Percentiles rank a stretch among this genome's conserved stretches.
Evolutionary conservation across 306 rosid species (phyloP).

Genomic region (Crotalaria pallida): DNA sequence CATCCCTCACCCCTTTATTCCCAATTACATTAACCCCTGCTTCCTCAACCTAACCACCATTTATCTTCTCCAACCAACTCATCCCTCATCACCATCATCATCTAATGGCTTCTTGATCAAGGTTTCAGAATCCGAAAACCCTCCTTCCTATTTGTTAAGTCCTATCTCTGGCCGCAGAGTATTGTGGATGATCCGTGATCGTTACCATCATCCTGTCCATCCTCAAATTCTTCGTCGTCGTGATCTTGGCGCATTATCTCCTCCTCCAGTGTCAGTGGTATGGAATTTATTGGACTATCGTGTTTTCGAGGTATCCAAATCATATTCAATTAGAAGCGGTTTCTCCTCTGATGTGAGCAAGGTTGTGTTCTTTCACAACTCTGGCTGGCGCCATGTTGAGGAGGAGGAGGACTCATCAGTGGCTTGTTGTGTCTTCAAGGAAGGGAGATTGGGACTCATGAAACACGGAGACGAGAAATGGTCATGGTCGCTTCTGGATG

Average conservation of each 20-base stretch:
- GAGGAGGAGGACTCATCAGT: too few relatives aligned
- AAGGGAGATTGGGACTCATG: slow-evolving; percentile 43
- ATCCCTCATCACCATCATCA: neutral
- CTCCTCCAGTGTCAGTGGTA: neutral
- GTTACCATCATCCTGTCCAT: too few relatives aligned
- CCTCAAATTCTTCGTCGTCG: too few relatives aligned
- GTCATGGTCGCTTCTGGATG: slow-evolving; percentile 31
- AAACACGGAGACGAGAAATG: slow-evolving; percentile 31
- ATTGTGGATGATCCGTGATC: slow-evolving; percentile 4
- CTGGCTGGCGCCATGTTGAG: slow-evolving; percentile 23
- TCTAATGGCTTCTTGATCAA: slow-evolving; percentile 41
- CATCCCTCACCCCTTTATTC: slow-evolving; percentile 26
- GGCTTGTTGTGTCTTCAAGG: slow-evolving; percentile 29
- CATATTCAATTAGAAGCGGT: slow-evolving; percentile 13
- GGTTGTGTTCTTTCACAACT: slow-evolving; percentile 38
- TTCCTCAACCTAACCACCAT: slow-evolving; percentile 28
- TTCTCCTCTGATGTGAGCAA: slow-evolving; percentile 21
- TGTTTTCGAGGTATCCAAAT: slow-evolving; percentile 31
- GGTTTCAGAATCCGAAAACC: slow-evolving; percentile 26
- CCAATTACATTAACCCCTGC: neutral
- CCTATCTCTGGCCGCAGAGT: slow-evolving; percentile 31
- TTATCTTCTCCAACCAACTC: slow-evolving; percentile 28
- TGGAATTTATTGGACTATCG: slow-evolving; percentile 31
- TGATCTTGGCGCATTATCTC: too few relatives aligned
- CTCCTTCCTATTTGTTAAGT: slow-evolving; percentile 15